A percentile compares a stretch with the other conserved stretches of the same genome.
Evolutionary conservation across 1,139 yeast genomes (phyloP).

Genomic region (Diutina mesorugosa): DNA sequence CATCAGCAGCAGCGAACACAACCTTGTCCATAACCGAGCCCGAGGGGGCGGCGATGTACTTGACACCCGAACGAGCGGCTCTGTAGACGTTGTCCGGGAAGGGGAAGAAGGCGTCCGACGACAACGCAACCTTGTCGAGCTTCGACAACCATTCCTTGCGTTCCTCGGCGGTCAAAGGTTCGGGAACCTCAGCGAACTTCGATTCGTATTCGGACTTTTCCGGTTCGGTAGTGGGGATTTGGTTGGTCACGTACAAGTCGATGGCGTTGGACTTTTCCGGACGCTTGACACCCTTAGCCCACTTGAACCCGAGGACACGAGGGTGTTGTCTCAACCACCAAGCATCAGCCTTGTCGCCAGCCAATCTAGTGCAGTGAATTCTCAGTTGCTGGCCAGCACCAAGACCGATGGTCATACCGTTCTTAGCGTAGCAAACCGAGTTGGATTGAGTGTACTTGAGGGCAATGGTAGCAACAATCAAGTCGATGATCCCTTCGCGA

Average conservation of each 20-base stretch:
- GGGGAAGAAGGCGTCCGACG: conserved; percentile 99
- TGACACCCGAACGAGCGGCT: conserved; percentile 93
- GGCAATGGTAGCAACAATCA: conserved; percentile 94
- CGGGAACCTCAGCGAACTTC: conserved; percentile 74
- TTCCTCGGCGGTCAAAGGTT: conserved; percentile 71
- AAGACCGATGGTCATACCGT: conserved; percentile 97
- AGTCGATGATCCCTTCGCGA: conserved; percentile 84
- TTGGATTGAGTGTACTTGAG: conserved; percentile 95
- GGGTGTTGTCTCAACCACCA: conserved; percentile 99
- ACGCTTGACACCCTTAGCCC: conserved; percentile 98
- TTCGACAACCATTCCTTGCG: conserved; percentile 77
- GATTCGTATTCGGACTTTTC: conserved; percentile 87
- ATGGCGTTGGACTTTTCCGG: conserved; percentile 98
- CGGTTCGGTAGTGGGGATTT: conserved; percentile 85
- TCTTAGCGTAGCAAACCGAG: conserved; percentile 95
- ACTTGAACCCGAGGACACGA: conserved; percentile 76
- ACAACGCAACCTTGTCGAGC: conserved; percentile 74
- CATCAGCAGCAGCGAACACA: conserved; percentile 36
- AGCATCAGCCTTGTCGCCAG: conserved; percentile 98
- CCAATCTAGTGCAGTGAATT: conserved; percentile 96
- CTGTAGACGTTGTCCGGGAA: conserved; percentile 98
- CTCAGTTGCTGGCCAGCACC: conserved; percentile 99
- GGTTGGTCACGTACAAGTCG: conserved; percentile 82
- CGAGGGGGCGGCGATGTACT: conserved; percentile 89
- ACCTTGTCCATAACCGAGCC: conserved; percentile 98